Percentiles rank a stretch among this genome's conserved stretches.
phyloP scores from a whole-genome alignment of 129 eudicot species.

The Tagetes patula region DNA sequence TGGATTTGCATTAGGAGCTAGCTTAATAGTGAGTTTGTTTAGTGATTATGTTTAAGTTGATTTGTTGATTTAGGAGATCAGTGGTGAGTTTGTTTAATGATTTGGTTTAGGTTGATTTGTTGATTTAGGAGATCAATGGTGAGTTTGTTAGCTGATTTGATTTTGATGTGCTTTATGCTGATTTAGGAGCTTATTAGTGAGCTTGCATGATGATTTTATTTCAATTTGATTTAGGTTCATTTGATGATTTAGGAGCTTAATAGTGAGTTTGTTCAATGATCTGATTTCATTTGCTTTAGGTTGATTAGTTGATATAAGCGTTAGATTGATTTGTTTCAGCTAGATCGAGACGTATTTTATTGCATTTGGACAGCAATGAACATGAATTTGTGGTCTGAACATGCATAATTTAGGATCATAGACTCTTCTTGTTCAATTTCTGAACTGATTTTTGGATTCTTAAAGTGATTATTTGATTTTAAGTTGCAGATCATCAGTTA shows the following conservation, averaged over 20 bases:
- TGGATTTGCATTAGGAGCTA: neutral
- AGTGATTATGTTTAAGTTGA: neutral
- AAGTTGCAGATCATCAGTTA: neutral
- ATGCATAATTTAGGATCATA: no score
- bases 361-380: neutral
- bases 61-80: neutral
- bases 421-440: neutral
- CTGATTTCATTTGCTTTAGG: no score
- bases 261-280: no score
- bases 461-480: neutral
- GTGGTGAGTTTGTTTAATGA: no score
- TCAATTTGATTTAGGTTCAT: neutral
- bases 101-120: neutral
- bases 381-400: neutral
- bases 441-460: neutral
- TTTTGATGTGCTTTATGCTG: neutral
- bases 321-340: neutral
- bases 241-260: neutral
- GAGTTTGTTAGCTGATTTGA: no score
- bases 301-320: slow-evolving; percentile 4
- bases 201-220: neutral
- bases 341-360: slow-evolving; percentile 21
- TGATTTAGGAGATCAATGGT: neutral
- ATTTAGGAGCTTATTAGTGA: neutral
- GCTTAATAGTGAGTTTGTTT: slow-evolving; percentile 55